Percentiles rank a stretch among this genome's conserved stretches.
Conservation (phyloP, 495 filamentous ascomycete species). For the Massariosphaeria phaeospora region DNA sequence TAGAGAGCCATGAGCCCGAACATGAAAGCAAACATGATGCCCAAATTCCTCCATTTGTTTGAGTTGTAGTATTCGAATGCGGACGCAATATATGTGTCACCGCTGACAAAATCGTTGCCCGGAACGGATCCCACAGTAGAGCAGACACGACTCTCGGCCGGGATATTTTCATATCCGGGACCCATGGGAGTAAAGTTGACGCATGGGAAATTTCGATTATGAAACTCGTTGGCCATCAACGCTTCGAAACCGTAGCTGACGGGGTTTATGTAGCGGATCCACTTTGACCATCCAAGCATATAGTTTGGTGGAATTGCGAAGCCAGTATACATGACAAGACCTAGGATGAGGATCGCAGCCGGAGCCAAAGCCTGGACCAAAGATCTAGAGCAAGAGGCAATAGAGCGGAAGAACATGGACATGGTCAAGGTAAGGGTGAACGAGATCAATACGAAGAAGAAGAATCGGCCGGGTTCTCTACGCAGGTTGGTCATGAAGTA, state of each 20-base stretch:
- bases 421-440: slow-evolving; percentile 44
- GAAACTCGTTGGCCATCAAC: slow-evolving; percentile 88
- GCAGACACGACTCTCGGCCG: slow-evolving; percentile 50
- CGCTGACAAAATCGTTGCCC: slow-evolving; percentile 54
- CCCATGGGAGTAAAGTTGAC: slow-evolving; percentile 55
- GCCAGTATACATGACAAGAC: slow-evolving; percentile 81
- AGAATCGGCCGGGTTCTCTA: slow-evolving; percentile 62
- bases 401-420: slow-evolving; percentile 64
- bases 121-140: slow-evolving; percentile 56
- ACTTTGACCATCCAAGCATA: slow-evolving; percentile 80
- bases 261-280: slow-evolving; percentile 84
- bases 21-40: slow-evolving; percentile 73
- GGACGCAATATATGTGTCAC: slow-evolving; percentile 63
- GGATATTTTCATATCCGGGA: slow-evolving; percentile 47
- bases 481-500: slow-evolving; percentile 86
- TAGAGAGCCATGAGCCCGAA: slow-evolving; percentile 62
- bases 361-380: slow-evolving; percentile 81
- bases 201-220: slow-evolving; percentile 60
- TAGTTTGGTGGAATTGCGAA: slow-evolving; percentile 73
- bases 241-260: slow-evolving; percentile 83
- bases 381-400: slow-evolving; percentile 72
- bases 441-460: slow-evolving; percentile 47
- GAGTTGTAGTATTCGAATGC: slow-evolving; percentile 56
- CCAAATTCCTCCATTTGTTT: slow-evolving; percentile 77
- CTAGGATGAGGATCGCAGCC: slow-evolving; percentile 73